Evolutionary conservation across 2,329 filamentous ascomycete genomes (phyloP).

Genomic region (Aspergillus texensis): DNA sequence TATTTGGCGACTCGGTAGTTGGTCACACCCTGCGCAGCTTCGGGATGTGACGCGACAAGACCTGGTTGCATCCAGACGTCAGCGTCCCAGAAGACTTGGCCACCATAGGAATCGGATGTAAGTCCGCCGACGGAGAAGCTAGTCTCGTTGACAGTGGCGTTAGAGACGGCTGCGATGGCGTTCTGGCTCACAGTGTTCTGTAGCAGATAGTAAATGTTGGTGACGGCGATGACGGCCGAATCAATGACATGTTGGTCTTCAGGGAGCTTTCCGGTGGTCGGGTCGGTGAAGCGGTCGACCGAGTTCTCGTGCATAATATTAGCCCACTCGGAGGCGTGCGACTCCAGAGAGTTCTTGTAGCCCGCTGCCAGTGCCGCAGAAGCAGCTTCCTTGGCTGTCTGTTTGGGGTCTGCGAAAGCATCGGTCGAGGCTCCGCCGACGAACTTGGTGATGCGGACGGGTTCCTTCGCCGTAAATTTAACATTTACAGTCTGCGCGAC

Average conservation of each 20-base stretch:
- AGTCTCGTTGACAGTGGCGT: slow-evolving; percentile 58
- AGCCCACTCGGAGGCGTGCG: slow-evolving; percentile 66
- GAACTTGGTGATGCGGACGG: slow-evolving; percentile 64
- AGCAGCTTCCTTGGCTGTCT: slow-evolving; percentile 59
- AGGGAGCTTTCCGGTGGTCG: slow-evolving; percentile 60
- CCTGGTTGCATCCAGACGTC: slow-evolving; percentile 72
- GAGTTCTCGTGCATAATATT: slow-evolving; percentile 61
- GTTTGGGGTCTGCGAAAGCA: slow-evolving; percentile 62
- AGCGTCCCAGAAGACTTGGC: slow-evolving; percentile 67
- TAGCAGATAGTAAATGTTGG: slow-evolving; percentile 51
- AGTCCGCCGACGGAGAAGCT: slow-evolving; percentile 71
- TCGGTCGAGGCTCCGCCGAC: slow-evolving; percentile 70
- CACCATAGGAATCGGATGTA: slow-evolving; percentile 68
- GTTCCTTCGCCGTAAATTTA: slow-evolving; percentile 55
- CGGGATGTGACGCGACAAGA: slow-evolving; percentile 64
- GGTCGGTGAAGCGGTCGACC: slow-evolving; percentile 65
- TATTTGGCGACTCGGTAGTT: slow-evolving; percentile 65
- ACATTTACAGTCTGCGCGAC: slow-evolving; percentile 65
- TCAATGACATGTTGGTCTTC: slow-evolving; percentile 59
- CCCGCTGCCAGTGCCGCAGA: slow-evolving; percentile 54
- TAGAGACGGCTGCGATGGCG: slow-evolving; percentile 53
- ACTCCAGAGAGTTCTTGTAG: slow-evolving; percentile 56
- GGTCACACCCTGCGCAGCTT: slow-evolving; percentile 63
- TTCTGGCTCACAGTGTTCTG: slow-evolving; percentile 57
- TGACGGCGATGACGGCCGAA: slow-evolving; percentile 51